Conservation (phyloP, 108 stramenopile species). For the Stephanodiscus minutulus region DNA sequence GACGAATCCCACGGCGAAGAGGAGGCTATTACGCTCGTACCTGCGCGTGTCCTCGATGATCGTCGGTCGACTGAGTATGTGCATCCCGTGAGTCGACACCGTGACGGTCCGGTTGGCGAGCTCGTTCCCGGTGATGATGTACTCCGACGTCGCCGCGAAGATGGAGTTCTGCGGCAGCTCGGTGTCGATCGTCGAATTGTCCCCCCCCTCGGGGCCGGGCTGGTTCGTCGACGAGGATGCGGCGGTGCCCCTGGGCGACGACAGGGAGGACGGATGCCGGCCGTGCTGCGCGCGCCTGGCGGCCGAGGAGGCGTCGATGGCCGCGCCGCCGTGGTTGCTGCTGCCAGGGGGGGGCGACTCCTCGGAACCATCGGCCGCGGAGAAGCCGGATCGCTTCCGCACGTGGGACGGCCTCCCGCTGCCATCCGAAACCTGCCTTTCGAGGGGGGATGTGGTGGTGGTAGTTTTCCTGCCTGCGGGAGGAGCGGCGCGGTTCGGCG, state of each 20-base stretch:
- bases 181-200: slow-evolving; percentile 41
- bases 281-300: slow-evolving; percentile 11
- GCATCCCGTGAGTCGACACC: slow-evolving; percentile 76
- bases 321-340: slow-evolving; percentile 3
- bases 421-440: neutral
- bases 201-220: slow-evolving; percentile 13
- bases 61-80: slow-evolving; percentile 76
- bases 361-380: neutral
- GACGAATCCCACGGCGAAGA: slow-evolving; percentile 84
- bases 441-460: too few relatives aligned
- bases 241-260: slow-evolving; percentile 27
- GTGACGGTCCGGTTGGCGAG: slow-evolving; percentile 76
- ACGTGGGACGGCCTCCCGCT: neutral
- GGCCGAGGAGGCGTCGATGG: slow-evolving; percentile 7
- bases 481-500: neutral
- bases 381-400: neutral
- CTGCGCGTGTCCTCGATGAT: slow-evolving; percentile 58
- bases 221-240: slow-evolving; percentile 11
- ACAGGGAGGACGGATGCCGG: slow-evolving; percentile 27
- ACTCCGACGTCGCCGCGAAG: slow-evolving; percentile 79
- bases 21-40: slow-evolving; percentile 80
- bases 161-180: slow-evolving; percentile 55
- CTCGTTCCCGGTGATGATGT: slow-evolving; percentile 85
- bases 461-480: neutral
- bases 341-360: neutral